These are phyloP conservation scores for Trichoderma virens DNA, from an alignment of 495 filamentous ascomycete genomes.

Conservation along the genomic window DNA sequence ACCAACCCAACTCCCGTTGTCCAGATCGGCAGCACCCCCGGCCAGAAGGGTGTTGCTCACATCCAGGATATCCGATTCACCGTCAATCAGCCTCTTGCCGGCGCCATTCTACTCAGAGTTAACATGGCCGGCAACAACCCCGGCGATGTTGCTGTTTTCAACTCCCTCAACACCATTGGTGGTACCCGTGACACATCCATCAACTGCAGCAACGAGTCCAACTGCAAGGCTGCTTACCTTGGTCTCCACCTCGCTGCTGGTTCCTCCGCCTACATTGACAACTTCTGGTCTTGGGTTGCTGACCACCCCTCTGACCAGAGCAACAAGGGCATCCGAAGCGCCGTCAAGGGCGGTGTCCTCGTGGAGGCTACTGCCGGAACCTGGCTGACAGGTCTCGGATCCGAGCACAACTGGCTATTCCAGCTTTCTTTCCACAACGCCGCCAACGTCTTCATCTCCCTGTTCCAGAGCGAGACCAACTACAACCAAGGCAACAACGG, in stretches of 20 bases:
- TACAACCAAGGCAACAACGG: conserved; percentile 74
- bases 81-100: conserved; percentile 36
- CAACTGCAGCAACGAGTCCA: conserved; percentile 32
- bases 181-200: conserved; percentile 45
- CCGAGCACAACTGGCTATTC: conserved; percentile 62
- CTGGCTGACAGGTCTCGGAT: conserved; percentile 55
- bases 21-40: conserved; percentile 42
- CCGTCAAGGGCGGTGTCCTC: conserved; percentile 38
- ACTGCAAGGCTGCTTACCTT: conserved; percentile 61
- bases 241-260: conserved; percentile 54
- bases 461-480: conserved; percentile 78
- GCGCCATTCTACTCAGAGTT: conserved; percentile 44
- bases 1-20: conserved; percentile 49
- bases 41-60: conserved; percentile 49
- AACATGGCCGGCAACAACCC: conserved; percentile 50
- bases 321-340: conserved; percentile 11
- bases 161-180: conserved; percentile 52
- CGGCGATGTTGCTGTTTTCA: conserved; percentile 56
- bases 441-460: conserved; percentile 61
- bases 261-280: conserved; percentile 57
- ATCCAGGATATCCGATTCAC: conserved; percentile 51
- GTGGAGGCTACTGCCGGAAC: conserved; percentile 45
- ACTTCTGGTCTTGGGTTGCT: conserved; percentile 64
- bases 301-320: conserved; percentile 53
- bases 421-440: conserved; percentile 64